Base-by-base conservation (phyloP, 2,329 filamentous ascomycete species). In the Sclerotinia subarctica region DNA sequence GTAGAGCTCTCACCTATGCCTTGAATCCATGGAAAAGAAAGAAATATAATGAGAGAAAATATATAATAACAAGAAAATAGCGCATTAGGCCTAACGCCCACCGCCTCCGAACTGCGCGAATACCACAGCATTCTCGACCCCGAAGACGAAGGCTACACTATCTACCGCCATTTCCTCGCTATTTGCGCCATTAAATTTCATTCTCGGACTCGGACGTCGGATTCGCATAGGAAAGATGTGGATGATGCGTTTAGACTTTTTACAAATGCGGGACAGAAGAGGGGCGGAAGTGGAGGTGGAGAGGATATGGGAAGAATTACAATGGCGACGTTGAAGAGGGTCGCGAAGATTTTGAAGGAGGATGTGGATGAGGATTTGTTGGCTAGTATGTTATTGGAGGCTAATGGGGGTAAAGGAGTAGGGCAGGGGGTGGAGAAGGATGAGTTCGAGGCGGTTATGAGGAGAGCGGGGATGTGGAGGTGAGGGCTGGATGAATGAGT, bases 321-420 rank as follows among this genome's bases (percentile, higher is more conserved):
- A 2, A 76, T 98, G 38, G 85, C 85, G 21, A 90, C 96, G 79
- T 80, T 99, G 77, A 86, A 87, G 76, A 84, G 90, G 75, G 89
- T 97, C 66, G 93, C 94, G 53, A 88, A 86, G 73, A 86, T 92
- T 74, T 80, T 99, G 74, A 92, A 93, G 79, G 93, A 97, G 80
- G 92, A 89, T 70, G 89, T 96, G 32, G 86, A 87, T 69, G 95
- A 98, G 75, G 89, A 92, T 60, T 80, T 96, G 76, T 81, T 99
- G 76, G 88, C 87, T 80, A 93, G 97, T 81, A 99, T 99, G 95
- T 90, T 99, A 68, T 82, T 93, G 60, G 94, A 98, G 82, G 95
- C 94, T 60, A 97, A 96, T 78, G 92, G 91, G 3, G 93, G 92
- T 1, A 87, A 85, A 5, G 89, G 90, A 21, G 85, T 91, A 15